Percentiles rank a stretch among this genome's conserved stretches.
Conservation (phyloP, 2,329 filamentous ascomycete species). For the Didymellaceae sp. region DNA sequence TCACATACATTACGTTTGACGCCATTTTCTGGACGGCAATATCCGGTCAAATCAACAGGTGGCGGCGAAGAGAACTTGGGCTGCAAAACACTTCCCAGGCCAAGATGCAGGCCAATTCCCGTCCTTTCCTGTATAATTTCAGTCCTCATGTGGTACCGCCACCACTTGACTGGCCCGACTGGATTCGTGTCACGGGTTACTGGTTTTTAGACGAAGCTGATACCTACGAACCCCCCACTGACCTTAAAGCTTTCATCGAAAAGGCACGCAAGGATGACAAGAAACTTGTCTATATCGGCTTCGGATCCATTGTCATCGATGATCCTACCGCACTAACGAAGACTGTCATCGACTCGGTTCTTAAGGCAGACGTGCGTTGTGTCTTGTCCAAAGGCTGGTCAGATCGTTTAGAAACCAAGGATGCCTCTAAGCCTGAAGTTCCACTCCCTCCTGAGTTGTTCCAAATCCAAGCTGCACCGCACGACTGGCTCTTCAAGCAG, state of each 20-base stretch:
- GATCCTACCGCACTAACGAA: conserved; percentile 88
- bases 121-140: conserved; percentile 99
- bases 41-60: conserved; percentile 87
- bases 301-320: conserved; percentile 92
- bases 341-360: conserved; percentile 90
- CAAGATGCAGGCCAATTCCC: conserved; percentile 94
- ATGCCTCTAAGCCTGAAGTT: conserved; percentile 67
- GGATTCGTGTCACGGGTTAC: conserved; percentile 96
- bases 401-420: conserved; percentile 71
- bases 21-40: conserved; percentile 96
- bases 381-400: conserved; percentile 98
- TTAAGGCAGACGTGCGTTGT: conserved; percentile 90
- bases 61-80: conserved; percentile 81
- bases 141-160: conserved; percentile 92
- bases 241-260: conserved; percentile 81
- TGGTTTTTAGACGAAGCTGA: conserved; percentile 88
- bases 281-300: conserved; percentile 95
- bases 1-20: conserved; percentile 96
- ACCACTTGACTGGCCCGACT: conserved; percentile 93
- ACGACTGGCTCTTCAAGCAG: conserved; percentile 95
- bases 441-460: conserved; percentile 80
- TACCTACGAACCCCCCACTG: conserved; percentile 74
- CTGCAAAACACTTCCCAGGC: conserved; percentile 82
- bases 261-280: conserved; percentile 81
- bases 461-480: conserved; percentile 87